Evolutionary conservation across 768 basidiomycete species (phyloP), one percentile per base, ranked within the genome.

Genomic region (Hygrocybe punicea): DNA sequence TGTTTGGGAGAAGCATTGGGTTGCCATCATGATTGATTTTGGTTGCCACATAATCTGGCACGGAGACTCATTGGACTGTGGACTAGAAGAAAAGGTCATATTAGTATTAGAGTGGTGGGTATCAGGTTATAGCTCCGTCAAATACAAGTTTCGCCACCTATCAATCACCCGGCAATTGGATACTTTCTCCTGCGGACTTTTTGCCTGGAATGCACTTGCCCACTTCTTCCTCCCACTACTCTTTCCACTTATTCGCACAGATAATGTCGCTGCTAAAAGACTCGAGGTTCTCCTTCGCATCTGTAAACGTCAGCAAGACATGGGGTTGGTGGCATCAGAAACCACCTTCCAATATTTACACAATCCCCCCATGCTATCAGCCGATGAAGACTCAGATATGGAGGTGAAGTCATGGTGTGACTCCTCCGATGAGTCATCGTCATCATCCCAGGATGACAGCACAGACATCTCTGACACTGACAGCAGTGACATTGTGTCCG

Each of bases 81-180:
- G 34, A 13, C 60, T 66, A 7, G 23, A 54, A 13, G 50, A 50
- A 14, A 52, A 55, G 14, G 4, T 61, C n/a, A 23, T 58, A 21
- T 13, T n/a, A 1, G 55, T 51, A 21, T 53, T 66, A 24, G 55
- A 33, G 2, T 66, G 65, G 65, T 66, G 63, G 63, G 62, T 50
- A 14, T 39, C 51, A 33, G 34, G 50, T 4, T 60, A 64, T 36
- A 63, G 57, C 11, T 56, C 52, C 45, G 21, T 50, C 11, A 17
- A 23, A 1, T 65, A 65, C 36, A 39, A 6, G 3, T 7, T 51
- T 5, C 14, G 49, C 14, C n/a, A 58, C 33, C 29, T 65, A 21
- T 56, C 60, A 34, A 62, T 62, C 19, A 58, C 62, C n/a, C 35
- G 10, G 6, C 64, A 65, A 53, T 14, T 36, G 11, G 64, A 63